These are phyloP conservation scores for Mikania micrantha DNA, from an alignment of 129 eudicot species.

Conservation along the genomic window DNA sequence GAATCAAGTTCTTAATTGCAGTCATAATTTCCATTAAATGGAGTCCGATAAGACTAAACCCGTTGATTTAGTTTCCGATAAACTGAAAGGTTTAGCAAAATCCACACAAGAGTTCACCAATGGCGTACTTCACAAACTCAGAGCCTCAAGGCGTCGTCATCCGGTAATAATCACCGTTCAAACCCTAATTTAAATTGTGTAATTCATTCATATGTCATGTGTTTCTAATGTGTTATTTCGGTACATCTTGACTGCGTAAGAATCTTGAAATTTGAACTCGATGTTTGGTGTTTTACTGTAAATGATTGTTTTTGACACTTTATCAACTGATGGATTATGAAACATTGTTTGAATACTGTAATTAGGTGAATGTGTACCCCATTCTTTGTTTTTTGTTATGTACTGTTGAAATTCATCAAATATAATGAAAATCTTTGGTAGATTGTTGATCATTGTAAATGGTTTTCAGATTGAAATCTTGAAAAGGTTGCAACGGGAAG, in stretches of 20 bases:
- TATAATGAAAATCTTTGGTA: too few species aligned
- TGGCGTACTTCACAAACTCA: conserved; percentile 32
- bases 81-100: conserved; percentile 36
- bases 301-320: background rate
- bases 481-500: conserved; percentile 95
- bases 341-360: background rate
- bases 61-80: conserved; percentile 24
- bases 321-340: background rate
- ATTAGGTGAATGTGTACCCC: background rate
- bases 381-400: too few species aligned
- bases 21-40: background rate
- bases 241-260: background rate
- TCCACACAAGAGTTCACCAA: conserved; percentile 44
- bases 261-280: background rate
- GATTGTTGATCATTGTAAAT: background rate
- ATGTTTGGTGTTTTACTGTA: background rate
- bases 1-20: background rate
- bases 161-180: conserved; percentile 40
- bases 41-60: conserved; percentile 25
- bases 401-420: background rate
- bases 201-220: too few species aligned
- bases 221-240: background rate
- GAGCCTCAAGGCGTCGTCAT: conserved; percentile 42
- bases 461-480: conserved; percentile 81
- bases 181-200: background rate